Percentiles rank a stretch among this genome's conserved stretches.
Conservation (phyloP, 768 basidiomycete species). For the Mycena floridula region DNA sequence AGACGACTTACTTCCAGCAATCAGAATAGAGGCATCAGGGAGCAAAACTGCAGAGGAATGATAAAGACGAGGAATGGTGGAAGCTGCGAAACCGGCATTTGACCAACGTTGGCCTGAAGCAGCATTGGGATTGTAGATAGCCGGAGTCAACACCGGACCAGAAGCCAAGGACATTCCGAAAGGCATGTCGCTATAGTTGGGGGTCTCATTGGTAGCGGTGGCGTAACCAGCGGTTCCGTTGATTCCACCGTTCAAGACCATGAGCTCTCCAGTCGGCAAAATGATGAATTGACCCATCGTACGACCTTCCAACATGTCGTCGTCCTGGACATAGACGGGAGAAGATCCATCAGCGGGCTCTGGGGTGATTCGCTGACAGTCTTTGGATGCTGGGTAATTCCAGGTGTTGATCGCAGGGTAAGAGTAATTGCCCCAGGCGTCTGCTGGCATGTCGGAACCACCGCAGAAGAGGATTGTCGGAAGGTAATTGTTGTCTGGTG, state of each 20-base stretch:
- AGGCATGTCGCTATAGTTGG: conserved; percentile 49
- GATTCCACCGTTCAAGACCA: conserved; percentile 74
- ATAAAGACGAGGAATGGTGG: conserved; percentile 76
- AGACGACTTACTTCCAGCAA: no score
- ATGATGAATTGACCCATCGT: conserved; percentile 92
- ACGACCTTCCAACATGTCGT: conserved; percentile 67
- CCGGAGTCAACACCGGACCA: conserved; percentile 71
- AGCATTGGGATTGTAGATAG: conserved; percentile 75
- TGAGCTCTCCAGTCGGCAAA: conserved; percentile 71
- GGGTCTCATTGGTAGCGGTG: conserved; percentile 43
- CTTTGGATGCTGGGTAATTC: conserved; percentile 59
- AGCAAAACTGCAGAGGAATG: conserved; percentile 88
- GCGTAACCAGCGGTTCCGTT: conserved; percentile 92
- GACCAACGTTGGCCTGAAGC: conserved; percentile 73
- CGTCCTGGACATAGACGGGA: conserved; percentile 62
- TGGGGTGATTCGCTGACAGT: conserved; percentile 83
- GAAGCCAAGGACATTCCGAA: conserved; percentile 70
- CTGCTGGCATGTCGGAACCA: conserved; percentile 71
- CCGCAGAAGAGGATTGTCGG: conserved; percentile 90
- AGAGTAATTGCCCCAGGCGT: conserved; percentile 72
- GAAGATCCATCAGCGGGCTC: conserved; percentile 68
- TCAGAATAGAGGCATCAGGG: conserved; percentile 78
- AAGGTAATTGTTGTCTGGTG: conserved; percentile 81
- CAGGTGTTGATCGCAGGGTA: conserved; percentile 70
- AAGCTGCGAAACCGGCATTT: conserved; percentile 51